Conservation (phyloP, 352 stramenopile genomes). For the Pythium guiyangense region DNA sequence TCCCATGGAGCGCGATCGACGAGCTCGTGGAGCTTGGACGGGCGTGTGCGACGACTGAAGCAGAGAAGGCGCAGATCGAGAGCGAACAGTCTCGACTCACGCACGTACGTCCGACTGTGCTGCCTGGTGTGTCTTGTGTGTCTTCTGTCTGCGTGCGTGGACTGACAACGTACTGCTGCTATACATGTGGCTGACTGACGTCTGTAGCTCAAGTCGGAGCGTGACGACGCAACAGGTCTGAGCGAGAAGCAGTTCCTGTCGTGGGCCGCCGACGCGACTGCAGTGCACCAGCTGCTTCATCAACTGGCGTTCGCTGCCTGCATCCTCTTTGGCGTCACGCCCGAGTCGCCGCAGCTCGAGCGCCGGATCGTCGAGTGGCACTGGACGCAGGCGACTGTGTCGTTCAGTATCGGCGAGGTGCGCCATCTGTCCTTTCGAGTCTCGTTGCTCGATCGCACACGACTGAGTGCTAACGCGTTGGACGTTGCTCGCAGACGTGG, state of each 20-base stretch:
- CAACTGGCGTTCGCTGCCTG: conserved; percentile 72
- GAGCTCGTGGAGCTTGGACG: conserved; percentile 33
- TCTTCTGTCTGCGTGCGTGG: not conserved
- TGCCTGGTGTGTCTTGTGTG: not conserved
- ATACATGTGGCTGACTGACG: too few species aligned
- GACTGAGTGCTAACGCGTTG: not conserved
- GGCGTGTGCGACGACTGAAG: conserved; percentile 18
- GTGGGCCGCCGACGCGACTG: conserved; percentile 36
- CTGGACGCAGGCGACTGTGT: conserved; percentile 48
- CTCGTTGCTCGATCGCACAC: not conserved
- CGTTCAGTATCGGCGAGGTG: conserved; percentile 51
- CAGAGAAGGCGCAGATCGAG: conserved; percentile 14
- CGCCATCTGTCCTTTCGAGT: conserved; percentile 10
- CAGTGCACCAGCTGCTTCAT: conserved; percentile 52
- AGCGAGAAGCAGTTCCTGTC: conserved; percentile 41
- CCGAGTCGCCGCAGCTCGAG: conserved; percentile 57
- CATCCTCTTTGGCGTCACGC: conserved; percentile 74
- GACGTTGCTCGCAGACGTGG: conserved; percentile 40
- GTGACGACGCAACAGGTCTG: conserved; percentile 11
- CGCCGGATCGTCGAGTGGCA: conserved; percentile 71
- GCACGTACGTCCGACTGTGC: conserved; percentile 19
- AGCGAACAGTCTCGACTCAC: conserved; percentile 33
- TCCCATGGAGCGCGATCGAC: conserved; percentile 36
- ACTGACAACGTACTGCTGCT: not conserved
- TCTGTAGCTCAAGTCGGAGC: not conserved